Base-by-base conservation (phyloP, 2,329 filamentous ascomycete genomes). In the Hyphodiscus sp. region DNA sequence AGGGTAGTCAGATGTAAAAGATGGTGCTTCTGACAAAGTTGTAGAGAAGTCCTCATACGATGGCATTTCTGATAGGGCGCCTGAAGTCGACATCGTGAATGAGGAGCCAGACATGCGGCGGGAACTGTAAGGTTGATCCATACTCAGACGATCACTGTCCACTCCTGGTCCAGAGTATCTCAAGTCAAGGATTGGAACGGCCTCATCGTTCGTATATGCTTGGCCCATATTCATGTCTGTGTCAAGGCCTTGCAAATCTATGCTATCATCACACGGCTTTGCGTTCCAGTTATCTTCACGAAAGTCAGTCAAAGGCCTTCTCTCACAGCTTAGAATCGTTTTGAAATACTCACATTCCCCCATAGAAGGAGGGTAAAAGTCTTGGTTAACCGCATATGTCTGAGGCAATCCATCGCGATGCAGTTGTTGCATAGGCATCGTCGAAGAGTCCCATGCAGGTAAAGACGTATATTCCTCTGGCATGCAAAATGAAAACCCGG, bases 11-110 rank as follows among this genome's bases (percentile, higher is more conserved):
- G 82, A 83, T 59, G 71, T 75, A 68, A 85, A 86, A 13, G 84
- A 86, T 30, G 82, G 79, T 41, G 82, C 81, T 59, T 89, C 85
- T 8, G 85, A 86, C 53, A 85, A 69, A 20, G 80, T 76, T 20
- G 84, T 74, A 16, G 85, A 83, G 64, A 86, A 81, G 59, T 90
- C 85, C 53, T 90, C 85, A 65, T 86, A 88, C 3, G 83, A 82
- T 48, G 83, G 77, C 68, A 87, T 81, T 62, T 89, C 85, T 5
- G 83, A 85, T 43, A 86, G 72, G 20, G 76, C 76, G 20, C 83
- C 79, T 43, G 79, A 79, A 0, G 80, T 87, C 16, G 86, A 89
- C 71, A 89, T 79, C 41, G 85, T 86, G 64, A 87, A 87, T 1
- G 86, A 88, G 2, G 86, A 88, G 47, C 85, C 85, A 19, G 86